phyloP scores from a whole-genome alignment of 345 rosid species.

The Salix udensis region DNA sequence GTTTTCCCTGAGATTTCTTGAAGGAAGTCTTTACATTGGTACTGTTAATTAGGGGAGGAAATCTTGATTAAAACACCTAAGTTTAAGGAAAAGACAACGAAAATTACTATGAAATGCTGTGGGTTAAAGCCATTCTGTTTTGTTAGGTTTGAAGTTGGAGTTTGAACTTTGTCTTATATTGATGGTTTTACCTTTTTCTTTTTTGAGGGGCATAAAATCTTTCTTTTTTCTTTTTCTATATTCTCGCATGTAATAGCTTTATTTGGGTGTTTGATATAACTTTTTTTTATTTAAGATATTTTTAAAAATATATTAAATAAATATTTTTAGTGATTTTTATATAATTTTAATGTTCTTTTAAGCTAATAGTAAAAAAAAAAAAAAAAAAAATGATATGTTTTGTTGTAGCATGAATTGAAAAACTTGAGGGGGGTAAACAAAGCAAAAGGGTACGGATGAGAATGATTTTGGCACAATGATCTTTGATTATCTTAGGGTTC shows the following conservation, averaged over 20 bases:
- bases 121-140: not conserved
- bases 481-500: slow-evolving; percentile 69
- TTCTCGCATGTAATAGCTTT: slow-evolving; percentile 3
- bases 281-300: too few relatives aligned
- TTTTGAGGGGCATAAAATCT: too few relatives aligned
- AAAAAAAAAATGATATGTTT: too few relatives aligned
- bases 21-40: not conserved
- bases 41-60: not conserved
- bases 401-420: slow-evolving; percentile 56
- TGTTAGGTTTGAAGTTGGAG: not conserved
- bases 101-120: not conserved
- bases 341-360: slow-evolving; percentile 4
- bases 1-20: not conserved
- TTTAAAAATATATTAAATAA: too few relatives aligned
- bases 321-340: not conserved
- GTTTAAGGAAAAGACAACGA: not conserved
- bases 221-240: too few relatives aligned
- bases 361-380: too few relatives aligned
- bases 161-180: not conserved
- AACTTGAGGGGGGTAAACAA: slow-evolving; percentile 58
- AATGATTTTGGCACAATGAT: slow-evolving; percentile 94
- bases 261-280: slow-evolving; percentile 16
- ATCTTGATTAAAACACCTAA: not conserved
- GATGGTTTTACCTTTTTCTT: not conserved
- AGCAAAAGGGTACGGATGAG: slow-evolving; percentile 74